Evolutionary conservation across 192 early-diverging fungal species (phyloP), one percentile per base, ranked within the genome.

Genomic region (Fimicolochytrium jonesii): DNA sequence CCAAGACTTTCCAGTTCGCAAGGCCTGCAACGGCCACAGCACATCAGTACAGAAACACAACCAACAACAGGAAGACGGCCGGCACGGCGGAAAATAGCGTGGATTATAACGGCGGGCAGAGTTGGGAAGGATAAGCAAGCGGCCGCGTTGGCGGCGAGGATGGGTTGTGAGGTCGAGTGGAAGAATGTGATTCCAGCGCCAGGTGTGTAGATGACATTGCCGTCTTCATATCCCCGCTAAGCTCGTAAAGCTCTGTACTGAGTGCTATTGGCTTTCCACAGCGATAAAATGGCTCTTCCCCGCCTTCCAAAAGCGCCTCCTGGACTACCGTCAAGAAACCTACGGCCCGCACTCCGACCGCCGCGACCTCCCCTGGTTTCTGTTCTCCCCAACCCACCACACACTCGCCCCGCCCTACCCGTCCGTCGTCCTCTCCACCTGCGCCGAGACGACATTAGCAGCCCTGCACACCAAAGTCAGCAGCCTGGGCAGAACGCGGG

Each of bases 221-320:
- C n/a, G n/a, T n/a, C n/a, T n/a, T n/a, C n/a, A n/a, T n/a, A n/a
- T n/a, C n/a, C n/a, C n/a, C n/a, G n/a, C n/a, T n/a, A n/a, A n/a
- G n/a, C n/a, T n/a, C n/a, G n/a, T n/a, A n/a, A n/a, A n/a, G n/a
- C n/a, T n/a, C n/a, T n/a, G n/a, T n/a, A n/a, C n/a, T n/a, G n/a
- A n/a, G n/a, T n/a, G n/a, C n/a, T n/a, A n/a, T n/a, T n/a, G n/a
- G n/a, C n/a, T n/a, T n/a, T n/a, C n/a, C 43, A 4, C 29, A 67
- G 57, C 28, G 13, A 56, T 68, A 22, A 60, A 61, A 32, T 68
- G 67, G 67, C 54, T 68, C 29, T 68, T 61, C 35, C 67, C 67
- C 6, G 67, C 62, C 13, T 68, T 68, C 48, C 67, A 68, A 36
- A 59, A 60, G 31, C 56, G 48, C 43, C 33, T 67, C 17, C 31